These are phyloP conservation scores for Microstegium vimineum DNA, from an alignment of 176 grass and related monocot species.

Conservation along the genomic window DNA sequence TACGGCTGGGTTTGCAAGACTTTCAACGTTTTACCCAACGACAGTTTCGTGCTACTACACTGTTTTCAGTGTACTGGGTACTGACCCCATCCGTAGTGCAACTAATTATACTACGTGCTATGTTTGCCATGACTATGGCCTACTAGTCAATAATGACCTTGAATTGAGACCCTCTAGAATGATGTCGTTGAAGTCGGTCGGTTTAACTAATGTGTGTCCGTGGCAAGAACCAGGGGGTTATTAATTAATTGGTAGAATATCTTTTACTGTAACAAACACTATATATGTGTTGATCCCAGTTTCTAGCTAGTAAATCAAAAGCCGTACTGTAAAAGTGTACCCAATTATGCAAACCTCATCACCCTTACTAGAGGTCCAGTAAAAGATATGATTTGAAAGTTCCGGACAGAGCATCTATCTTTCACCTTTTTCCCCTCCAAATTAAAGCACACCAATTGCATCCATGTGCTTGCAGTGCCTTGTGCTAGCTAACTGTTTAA, in stretches of 20 bases:
- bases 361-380: neutral
- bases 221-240: neutral
- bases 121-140: neutral
- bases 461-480: constrained; percentile 25
- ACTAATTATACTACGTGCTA: neutral
- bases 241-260: neutral
- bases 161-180: neutral
- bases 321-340: neutral
- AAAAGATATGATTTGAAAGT: neutral
- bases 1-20: neutral
- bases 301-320: too few relatives aligned
- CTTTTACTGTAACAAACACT: neutral
- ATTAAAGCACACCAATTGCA: neutral
- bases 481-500: neutral
- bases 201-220: constrained; percentile 11
- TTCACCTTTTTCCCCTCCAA: neutral
- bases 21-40: neutral
- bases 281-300: too few relatives aligned
- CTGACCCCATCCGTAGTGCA: neutral
- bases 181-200: neutral
- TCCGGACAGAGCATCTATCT: constrained; percentile 1
- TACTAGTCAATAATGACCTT: neutral
- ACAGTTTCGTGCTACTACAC: neutral
- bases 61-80: neutral
- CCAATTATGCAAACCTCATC: too few relatives aligned